phyloP scores from a whole-genome alignment of 2,329 filamentous ascomycete genomes.

The Leptographium flavum region DNA sequence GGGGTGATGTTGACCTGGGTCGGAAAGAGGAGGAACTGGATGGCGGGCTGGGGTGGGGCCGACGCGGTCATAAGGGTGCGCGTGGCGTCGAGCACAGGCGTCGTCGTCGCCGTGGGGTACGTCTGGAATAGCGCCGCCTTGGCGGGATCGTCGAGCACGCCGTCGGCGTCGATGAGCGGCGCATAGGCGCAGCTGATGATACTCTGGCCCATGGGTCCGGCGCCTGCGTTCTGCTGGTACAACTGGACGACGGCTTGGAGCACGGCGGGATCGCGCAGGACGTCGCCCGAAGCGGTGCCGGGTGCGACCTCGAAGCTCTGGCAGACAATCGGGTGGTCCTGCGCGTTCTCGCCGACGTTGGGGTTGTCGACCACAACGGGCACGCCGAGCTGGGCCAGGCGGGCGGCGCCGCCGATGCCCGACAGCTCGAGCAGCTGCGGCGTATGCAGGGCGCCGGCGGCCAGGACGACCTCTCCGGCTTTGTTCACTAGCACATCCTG shows the following conservation, averaged over 20 bases:
- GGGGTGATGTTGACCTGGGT: conserved; percentile 9
- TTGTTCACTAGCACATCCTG: not conserved
- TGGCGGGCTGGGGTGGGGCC: conserved; percentile 12
- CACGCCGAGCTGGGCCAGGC: conserved; percentile 25
- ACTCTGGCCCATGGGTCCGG: conserved; percentile 19
- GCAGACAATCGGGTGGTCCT: conserved; percentile 20
- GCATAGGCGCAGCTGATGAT: conserved; percentile 17
- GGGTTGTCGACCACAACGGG: conserved; percentile 24
- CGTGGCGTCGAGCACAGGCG: conserved; percentile 8
- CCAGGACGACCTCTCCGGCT: conserved; percentile 29
- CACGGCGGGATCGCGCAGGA: conserved; percentile 13
- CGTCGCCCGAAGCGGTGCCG: conserved; percentile 9
- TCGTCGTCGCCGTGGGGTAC: too few relatives aligned
- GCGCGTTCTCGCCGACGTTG: conserved; percentile 30
- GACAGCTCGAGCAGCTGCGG: conserved; percentile 21
- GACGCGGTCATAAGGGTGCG: conserved; percentile 12
- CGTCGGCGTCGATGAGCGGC: conserved; percentile 9
- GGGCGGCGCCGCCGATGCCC: conserved; percentile 22
- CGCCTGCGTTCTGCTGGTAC: conserved; percentile 17
- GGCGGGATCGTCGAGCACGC: too few relatives aligned
- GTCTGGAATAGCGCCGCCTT: too few relatives aligned
- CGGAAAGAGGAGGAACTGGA: conserved; percentile 15
- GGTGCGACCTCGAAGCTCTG: conserved; percentile 21
- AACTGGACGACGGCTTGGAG: conserved; percentile 13
- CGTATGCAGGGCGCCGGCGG: conserved; percentile 24